A percentile compares a stretch with the other conserved stretches of the same genome.
phyloP scores from a whole-genome alignment of 768 basidiomycete species.

The Exsudoporus frostii region DNA sequence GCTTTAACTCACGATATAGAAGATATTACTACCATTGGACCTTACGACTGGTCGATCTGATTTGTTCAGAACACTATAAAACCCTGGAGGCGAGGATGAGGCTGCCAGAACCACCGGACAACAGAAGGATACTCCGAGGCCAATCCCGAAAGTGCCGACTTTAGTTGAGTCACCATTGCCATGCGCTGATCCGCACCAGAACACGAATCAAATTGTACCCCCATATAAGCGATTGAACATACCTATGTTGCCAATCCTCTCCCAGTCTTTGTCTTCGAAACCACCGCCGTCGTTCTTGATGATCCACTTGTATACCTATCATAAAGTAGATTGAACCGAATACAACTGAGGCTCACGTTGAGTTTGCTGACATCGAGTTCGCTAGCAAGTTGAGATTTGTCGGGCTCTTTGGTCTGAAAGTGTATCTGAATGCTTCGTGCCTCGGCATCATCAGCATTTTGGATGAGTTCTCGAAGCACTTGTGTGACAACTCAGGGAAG shows the following conservation, averaged over 20 bases:
- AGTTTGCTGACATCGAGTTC: background rate
- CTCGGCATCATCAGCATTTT: constrained; percentile 54
- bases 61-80: constrained; percentile 15
- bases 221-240: background rate
- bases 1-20: background rate
- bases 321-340: background rate
- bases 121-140: background rate
- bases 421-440: constrained; percentile 35
- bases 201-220: background rate
- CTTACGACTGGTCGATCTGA: constrained; percentile 9
- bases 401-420: constrained; percentile 29
- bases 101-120: background rate
- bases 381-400: background rate
- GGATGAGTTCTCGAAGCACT: constrained; percentile 54
- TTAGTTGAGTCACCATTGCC: background rate
- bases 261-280: constrained; percentile 7
- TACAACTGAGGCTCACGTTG: background rate
- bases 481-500: background rate
- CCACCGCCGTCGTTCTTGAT: too few species aligned
- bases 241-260: background rate
- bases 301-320: too few species aligned
- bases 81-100: constrained; percentile 1
- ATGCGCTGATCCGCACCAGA: background rate
- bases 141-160: constrained; percentile 12
- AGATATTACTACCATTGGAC: background rate